A percentile compares a stretch with the other conserved stretches of the same genome.
Evolutionary conservation across 345 rosid genomes (phyloP).

Genomic region (Litchi chinensis): DNA sequence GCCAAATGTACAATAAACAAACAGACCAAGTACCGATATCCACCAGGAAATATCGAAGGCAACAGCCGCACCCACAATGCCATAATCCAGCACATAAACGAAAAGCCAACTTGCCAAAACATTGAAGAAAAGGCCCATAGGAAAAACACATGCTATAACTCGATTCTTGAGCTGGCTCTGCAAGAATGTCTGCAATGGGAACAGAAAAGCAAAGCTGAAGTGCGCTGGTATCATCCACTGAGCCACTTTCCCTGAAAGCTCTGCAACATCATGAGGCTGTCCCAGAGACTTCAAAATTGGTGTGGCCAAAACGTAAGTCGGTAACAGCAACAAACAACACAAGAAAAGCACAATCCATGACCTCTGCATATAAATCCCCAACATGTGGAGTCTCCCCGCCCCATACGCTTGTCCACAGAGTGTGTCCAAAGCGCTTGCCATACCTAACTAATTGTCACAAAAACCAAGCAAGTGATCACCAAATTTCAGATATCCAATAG

Average conservation of each 20-base stretch:
- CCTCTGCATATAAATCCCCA: conserved; percentile 72
- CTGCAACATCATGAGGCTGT: conserved; percentile 71
- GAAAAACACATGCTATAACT: conserved; percentile 46
- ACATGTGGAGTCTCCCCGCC: conserved; percentile 55
- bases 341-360: conserved; percentile 61
- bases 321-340: conserved; percentile 51
- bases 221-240: conserved; percentile 60
- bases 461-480: too few relatives aligned
- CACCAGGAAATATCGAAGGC: conserved; percentile 66
- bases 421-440: conserved; percentile 82
- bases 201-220: conserved; percentile 55
- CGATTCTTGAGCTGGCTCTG: conserved; percentile 61
- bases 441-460: conserved; percentile 46
- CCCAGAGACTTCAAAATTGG: conserved; percentile 59
- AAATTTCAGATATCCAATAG: too few relatives aligned
- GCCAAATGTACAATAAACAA: conserved; percentile 32
- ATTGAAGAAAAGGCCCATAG: conserved; percentile 41
- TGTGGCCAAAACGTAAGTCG: conserved; percentile 55
- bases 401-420: conserved; percentile 81
- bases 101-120: conserved; percentile 53
- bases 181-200: conserved; percentile 63
- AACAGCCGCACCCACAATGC: conserved; percentile 51
- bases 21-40: conserved; percentile 42
- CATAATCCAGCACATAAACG: conserved; percentile 42
- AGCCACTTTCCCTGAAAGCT: conserved; percentile 50